Evolutionary conservation across 2,329 filamentous ascomycete genomes (phyloP).

Genomic region (Bertia moriformis): DNA sequence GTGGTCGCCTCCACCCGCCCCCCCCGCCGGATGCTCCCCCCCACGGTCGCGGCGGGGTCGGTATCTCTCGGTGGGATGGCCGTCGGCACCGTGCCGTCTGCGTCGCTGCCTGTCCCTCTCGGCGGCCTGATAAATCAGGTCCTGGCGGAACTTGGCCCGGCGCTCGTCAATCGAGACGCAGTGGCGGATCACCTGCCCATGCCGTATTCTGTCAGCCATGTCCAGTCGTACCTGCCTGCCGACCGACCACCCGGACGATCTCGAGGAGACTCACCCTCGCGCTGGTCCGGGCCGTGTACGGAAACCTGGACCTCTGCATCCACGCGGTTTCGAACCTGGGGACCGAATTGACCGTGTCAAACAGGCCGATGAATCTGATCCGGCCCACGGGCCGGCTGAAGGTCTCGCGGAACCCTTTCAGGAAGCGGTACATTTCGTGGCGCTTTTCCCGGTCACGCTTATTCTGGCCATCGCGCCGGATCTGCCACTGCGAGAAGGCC

Average conservation of each 20-base stretch:
- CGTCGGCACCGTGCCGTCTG: background rate
- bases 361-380: conserved; percentile 65
- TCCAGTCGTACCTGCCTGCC: no score
- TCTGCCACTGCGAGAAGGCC: conserved; percentile 62
- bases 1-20: background rate
- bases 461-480: conserved; percentile 27
- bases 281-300: conserved; percentile 44
- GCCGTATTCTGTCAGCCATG: background rate
- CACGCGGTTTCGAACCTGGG: conserved; percentile 61
- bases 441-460: conserved; percentile 28
- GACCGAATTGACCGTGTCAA: conserved; percentile 71
- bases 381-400: conserved; percentile 63
- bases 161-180: conserved; percentile 60
- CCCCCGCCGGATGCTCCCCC: background rate
- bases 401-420: conserved; percentile 69
- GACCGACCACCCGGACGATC: no score
- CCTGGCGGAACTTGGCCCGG: conserved; percentile 58
- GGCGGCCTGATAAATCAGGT: conserved; percentile 42
- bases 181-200: conserved; percentile 42
- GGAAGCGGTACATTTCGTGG: conserved; percentile 55
- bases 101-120: background rate
- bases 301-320: conserved; percentile 69
- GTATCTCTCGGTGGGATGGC: background rate
- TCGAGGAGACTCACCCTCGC: conserved; percentile 28
- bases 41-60: background rate